Evolutionary conservation across 768 basidiomycete species (phyloP).

Genomic region (Suillus cothurnatus): DNA sequence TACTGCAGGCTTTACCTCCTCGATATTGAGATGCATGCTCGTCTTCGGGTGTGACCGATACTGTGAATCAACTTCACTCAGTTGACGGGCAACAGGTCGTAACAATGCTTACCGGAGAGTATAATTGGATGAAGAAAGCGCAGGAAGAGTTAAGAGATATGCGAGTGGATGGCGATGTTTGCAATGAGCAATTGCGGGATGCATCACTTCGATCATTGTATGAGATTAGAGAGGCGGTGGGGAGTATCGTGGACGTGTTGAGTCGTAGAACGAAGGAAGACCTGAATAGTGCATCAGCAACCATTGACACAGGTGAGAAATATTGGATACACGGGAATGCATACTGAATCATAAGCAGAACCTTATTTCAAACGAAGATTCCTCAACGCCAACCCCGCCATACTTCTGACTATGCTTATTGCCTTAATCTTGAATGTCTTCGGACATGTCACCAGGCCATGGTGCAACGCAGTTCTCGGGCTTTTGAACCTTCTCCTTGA

Average conservation of each 20-base stretch:
- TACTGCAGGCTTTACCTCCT: not conserved
- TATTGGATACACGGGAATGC: not conserved
- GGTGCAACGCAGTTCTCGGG: constrained; percentile 10
- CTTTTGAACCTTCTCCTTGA: constrained; percentile 12
- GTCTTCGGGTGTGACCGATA: not conserved
- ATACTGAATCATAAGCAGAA: not conserved
- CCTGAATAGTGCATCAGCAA: not conserved
- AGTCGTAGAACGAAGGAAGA: constrained; percentile 2
- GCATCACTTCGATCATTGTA: not conserved
- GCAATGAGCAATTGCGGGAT: not conserved
- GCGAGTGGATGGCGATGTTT: not conserved
- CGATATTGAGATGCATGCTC: not conserved
- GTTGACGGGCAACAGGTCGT: not conserved
- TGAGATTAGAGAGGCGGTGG: not conserved
- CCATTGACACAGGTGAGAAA: constrained; percentile 2
- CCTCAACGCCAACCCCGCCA: constrained; percentile 8
- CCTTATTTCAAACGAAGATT: not conserved
- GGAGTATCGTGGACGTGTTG: not conserved
- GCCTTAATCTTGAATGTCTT: no score
- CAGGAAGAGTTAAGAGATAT: not conserved
- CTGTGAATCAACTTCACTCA: not conserved
- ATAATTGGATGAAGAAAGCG: not conserved
- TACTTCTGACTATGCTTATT: constrained; percentile 8
- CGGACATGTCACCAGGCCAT: constrained; percentile 8
- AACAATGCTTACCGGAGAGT: not conserved